A percentile compares a stretch with the other conserved stretches of the same genome.
Conservation (phyloP, 495 filamentous ascomycete genomes). For the Poronia punctata region DNA sequence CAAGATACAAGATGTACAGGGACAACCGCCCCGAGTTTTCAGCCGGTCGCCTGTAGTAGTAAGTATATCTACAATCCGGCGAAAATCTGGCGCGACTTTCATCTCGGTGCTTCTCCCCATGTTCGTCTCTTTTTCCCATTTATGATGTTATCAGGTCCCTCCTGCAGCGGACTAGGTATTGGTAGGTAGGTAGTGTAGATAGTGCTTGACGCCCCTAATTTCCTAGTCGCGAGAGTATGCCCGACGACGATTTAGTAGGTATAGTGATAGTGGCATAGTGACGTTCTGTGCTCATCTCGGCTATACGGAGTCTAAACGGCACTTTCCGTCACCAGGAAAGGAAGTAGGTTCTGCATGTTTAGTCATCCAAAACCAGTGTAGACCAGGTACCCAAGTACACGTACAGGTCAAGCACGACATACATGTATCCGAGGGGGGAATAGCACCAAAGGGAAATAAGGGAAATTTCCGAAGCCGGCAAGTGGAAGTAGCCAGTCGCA, state of each 20-base stretch:
- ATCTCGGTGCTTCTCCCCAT: constrained; percentile 9
- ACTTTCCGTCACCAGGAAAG: constrained; percentile 10
- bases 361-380: constrained; percentile 8
- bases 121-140: no score
- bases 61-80: constrained; percentile 6
- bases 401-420: no score
- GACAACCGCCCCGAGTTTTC: no score
- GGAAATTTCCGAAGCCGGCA: constrained; percentile 10
- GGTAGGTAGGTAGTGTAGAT: no score
- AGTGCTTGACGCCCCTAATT: constrained; percentile 4
- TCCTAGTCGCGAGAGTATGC: constrained; percentile 5
- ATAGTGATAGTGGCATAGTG: no score
- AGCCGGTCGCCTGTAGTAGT: constrained; percentile 9
- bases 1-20: no score
- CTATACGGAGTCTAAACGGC: constrained; percentile 10
- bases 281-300: constrained; percentile 14
- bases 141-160: constrained; percentile 5
- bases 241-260: constrained; percentile 1
- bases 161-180: no score
- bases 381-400: no score
- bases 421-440: constrained; percentile 1
- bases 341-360: constrained; percentile 9
- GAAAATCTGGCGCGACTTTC: no score
- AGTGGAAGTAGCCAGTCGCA: constrained; percentile 9
- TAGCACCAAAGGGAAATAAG: no score